Base-by-base conservation (phyloP, 306 rosid species). In the Cucurbita ficifolia region DNA sequence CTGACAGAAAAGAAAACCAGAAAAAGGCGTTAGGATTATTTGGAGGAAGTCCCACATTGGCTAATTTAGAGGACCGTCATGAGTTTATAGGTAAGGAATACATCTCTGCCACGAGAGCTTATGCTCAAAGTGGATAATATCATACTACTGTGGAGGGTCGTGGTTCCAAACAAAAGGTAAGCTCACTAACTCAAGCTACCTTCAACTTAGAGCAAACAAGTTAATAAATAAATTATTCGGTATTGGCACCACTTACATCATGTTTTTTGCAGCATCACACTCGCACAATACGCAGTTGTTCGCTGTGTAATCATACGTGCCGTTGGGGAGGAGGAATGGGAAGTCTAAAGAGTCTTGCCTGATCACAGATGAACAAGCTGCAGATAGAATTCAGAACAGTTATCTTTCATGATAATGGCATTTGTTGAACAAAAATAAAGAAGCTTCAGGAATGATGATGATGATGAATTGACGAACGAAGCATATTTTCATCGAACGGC, bases 361-460 rank as follows among this genome's bases (percentile, higher is more conserved):
- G 57, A 94, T 72, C 21, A 70, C 61, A 3, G 96, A 86, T 1
- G 83, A 61, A 82, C 97, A 94, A 80, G 88, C 98, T 94, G 86
- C 76, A 43, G 36, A 13, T 50, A 49, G 33, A 43, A 38, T 11
- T 33, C 59, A 49, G 29, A 48, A 36, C 46, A 29, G 75, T 51
- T 38, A n/a, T 24, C 29, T 50, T 70, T 70, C 17, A 39, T 4
- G 46, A 9, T 39, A 63, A 62, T 17, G 16, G 33, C 70, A 63
- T n/a, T 35, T 60, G 22, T 60, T 36, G 13, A 39, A 63, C 16
- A n/a, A 38, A 61, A 8, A 18, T n/a, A n/a, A 62, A 39, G 16
- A 2, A 8, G 5, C 7, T 8, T 39, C 50, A 4, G 8, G 9
- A 48, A 62, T 17, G 11, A 39, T 38, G 8, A 39, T 38, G 8